phyloP scores from a whole-genome alignment of 257 asterid genomes.

The Haberlea rhodopensis region DNA sequence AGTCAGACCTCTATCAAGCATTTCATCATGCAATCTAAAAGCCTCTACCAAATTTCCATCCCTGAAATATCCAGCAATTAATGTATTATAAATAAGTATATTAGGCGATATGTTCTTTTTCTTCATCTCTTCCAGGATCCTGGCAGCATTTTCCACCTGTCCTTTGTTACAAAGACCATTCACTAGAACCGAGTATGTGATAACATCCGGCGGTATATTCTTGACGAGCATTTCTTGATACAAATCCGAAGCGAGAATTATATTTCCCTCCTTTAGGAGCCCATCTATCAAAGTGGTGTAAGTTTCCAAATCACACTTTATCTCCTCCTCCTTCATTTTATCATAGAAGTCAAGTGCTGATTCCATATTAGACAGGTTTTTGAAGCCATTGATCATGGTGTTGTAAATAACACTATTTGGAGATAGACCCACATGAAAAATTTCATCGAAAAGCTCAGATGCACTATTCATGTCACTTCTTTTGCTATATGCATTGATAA shows the following conservation, averaged over 20 bases:
- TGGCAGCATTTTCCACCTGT: slow-evolving; percentile 60
- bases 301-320: slow-evolving; percentile 60
- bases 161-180: slow-evolving; percentile 72
- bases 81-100: slow-evolving; percentile 54
- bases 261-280: slow-evolving; percentile 56
- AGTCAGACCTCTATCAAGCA: slow-evolving; percentile 70
- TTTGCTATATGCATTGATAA: slow-evolving; percentile 76
- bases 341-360: slow-evolving; percentile 48
- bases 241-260: slow-evolving; percentile 50
- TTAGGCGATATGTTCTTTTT: slow-evolving; percentile 50
- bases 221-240: slow-evolving; percentile 70
- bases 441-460: slow-evolving; percentile 55
- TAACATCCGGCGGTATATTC: slow-evolving; percentile 60
- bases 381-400: slow-evolving; percentile 75
- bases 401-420: slow-evolving; percentile 65
- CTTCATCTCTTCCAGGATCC: slow-evolving; percentile 61
- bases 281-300: slow-evolving; percentile 84
- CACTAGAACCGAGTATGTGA: slow-evolving; percentile 60
- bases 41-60: slow-evolving; percentile 81
- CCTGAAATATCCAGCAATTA: slow-evolving; percentile 66
- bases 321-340: slow-evolving; percentile 55
- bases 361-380: slow-evolving; percentile 54
- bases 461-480: slow-evolving; percentile 68
- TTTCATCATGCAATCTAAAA: slow-evolving; percentile 75
- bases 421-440: slow-evolving; percentile 57